Conservation (phyloP, 2,329 filamentous ascomycete genomes). For the Cladophialophora bantiana region DNA sequence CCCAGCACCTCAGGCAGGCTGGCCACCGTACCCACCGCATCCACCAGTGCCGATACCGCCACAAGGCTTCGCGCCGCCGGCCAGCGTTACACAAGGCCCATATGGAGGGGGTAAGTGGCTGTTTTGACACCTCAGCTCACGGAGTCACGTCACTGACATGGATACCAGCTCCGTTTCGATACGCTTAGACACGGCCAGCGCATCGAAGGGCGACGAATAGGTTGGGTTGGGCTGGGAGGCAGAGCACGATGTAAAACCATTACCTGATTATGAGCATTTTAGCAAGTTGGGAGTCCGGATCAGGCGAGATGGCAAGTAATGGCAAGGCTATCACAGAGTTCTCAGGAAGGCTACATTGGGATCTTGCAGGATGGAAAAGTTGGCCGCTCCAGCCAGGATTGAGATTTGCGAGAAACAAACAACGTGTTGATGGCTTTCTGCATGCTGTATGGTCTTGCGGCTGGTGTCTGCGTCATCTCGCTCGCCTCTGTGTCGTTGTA, state of each 20-base stretch:
- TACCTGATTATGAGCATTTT: slow-evolving; percentile 1
- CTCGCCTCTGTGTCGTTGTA: neutral
- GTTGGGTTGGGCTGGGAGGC: neutral
- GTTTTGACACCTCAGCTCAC: neutral
- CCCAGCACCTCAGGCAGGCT: slow-evolving; percentile 27
- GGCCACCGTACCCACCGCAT: slow-evolving; percentile 45
- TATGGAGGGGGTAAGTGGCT: slow-evolving; percentile 38
- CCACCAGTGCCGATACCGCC: slow-evolving; percentile 41
- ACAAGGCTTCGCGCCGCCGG: slow-evolving; percentile 34
- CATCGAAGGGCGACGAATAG: neutral
- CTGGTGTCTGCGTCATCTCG: neutral
- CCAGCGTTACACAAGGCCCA: slow-evolving; percentile 33
- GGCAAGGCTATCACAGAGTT: neutral
- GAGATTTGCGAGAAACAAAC: neutral
- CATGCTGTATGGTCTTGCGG: neutral
- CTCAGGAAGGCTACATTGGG: neutral
- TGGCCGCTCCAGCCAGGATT: neutral
- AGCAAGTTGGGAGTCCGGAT: neutral
- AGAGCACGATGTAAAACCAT: slow-evolving; percentile 3
- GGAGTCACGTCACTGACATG: slow-evolving; percentile 16
- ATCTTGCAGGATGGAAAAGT: neutral
- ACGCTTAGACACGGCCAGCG: slow-evolving; percentile 11
- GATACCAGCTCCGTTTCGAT: slow-evolving; percentile 23
- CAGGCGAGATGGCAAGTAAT: neutral
- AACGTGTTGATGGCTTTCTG: neutral